phyloP scores from a whole-genome alignment of 176 grass and related monocot genomes.

The Carex littledalei region DNA sequence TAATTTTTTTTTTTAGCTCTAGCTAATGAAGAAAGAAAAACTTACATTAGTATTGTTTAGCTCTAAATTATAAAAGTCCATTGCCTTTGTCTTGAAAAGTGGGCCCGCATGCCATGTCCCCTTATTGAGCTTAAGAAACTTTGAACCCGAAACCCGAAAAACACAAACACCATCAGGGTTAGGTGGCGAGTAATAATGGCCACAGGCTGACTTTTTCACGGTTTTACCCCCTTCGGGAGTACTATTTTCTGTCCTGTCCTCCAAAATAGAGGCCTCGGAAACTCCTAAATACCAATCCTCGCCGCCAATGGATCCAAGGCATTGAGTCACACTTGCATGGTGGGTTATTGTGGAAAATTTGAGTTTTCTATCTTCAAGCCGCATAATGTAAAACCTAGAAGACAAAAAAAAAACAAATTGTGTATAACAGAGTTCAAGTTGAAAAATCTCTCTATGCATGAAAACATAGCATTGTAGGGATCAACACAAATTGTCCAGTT shows the following conservation, averaged over 20 bases:
- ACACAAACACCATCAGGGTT: constrained; percentile 63
- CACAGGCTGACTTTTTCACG: constrained; percentile 31
- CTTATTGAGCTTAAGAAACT: constrained; percentile 78
- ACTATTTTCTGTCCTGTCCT: constrained; percentile 27
- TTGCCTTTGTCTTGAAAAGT: constrained; percentile 52
- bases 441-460: not conserved
- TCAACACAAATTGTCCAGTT: not conserved
- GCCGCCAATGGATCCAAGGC: constrained; percentile 73
- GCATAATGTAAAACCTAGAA: constrained; percentile 83
- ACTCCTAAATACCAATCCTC: constrained; percentile 85
- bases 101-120: constrained; percentile 97
- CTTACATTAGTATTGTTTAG: constrained; percentile 97
- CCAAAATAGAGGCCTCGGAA: constrained; percentile 63
- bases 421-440: not conserved
- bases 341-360: constrained; percentile 71
- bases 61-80: constrained; percentile 97
- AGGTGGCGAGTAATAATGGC: constrained; percentile 63
- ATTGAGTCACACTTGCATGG: constrained; percentile 92
- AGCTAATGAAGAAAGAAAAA: not conserved
- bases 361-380: constrained; percentile 42
- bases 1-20: not conserved
- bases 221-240: constrained; percentile 31
- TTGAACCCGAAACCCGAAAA: constrained; percentile 68
- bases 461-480: not conserved
- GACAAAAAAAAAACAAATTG: not conserved